These are phyloP conservation scores for Bertia moriformis DNA, from an alignment of 2,329 filamentous ascomycete genomes.

Conservation along the genomic window DNA sequence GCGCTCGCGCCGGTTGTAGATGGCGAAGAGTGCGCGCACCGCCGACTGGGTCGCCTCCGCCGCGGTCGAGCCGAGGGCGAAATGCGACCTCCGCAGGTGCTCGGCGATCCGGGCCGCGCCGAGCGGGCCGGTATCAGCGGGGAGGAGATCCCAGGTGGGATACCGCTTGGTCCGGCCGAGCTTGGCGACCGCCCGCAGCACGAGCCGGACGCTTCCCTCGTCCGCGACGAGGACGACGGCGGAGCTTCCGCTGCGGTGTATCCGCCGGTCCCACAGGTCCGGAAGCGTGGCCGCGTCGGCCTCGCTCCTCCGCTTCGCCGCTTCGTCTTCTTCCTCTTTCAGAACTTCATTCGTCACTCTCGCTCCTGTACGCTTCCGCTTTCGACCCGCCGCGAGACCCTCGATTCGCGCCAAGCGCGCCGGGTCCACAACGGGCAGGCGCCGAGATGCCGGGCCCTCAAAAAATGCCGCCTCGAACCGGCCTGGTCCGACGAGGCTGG, in stretches of 20 bases:
- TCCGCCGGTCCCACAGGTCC: constrained; percentile 54
- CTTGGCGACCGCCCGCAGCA: constrained; percentile 60
- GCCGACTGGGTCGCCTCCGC: constrained; percentile 50
- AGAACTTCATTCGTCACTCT: too few relatives aligned
- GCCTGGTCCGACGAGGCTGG: constrained; percentile 58
- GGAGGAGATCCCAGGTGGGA: constrained; percentile 53
- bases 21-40: constrained; percentile 73
- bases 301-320: constrained; percentile 34
- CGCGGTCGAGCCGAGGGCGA: constrained; percentile 46
- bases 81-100: constrained; percentile 56
- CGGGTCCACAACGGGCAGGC: constrained; percentile 24
- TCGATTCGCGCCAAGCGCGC: constrained; percentile 23
- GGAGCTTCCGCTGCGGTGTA: constrained; percentile 62
- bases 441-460: constrained; percentile 41
- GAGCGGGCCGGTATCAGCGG: constrained; percentile 38
- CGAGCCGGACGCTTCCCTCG: constrained; percentile 59
- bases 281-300: constrained; percentile 52
- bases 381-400: constrained; percentile 32
- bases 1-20: constrained; percentile 61
- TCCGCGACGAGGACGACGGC: constrained; percentile 78
- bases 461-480: constrained; percentile 69
- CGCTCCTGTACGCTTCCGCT: too few relatives aligned
- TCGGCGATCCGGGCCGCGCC: constrained; percentile 42
- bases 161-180: constrained; percentile 41
- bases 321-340: constrained; percentile 22